Evolutionary conservation across 2,329 filamentous ascomycete genomes (phyloP), one percentile per base, ranked within the genome.

Genomic region (Hypoxylon sp.): DNA sequence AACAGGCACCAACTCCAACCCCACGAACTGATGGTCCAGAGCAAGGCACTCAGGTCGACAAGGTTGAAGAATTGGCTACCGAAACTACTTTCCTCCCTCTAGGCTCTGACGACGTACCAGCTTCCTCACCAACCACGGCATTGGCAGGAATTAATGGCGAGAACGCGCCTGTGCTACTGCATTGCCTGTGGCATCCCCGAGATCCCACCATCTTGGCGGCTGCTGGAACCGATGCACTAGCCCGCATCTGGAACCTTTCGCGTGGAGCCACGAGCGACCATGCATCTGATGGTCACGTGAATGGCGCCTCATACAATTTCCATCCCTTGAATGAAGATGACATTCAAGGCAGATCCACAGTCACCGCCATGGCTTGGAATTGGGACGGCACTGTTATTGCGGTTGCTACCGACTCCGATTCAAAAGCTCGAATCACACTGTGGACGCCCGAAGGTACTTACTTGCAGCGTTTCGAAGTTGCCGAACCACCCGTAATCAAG

Each of bases 151-250:
- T 77, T 71, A 78, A 77, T 69, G 73, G 76, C 77, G 85, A 88
- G 77, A 87, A 85, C 75, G 83, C 83, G 80, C 87, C 88, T 77
- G 85, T 90, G 75, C 81, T 91, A 80, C 84, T 91, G 82, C 88
- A 90, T 80, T 90, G 88, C 85, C 87, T 90, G 84, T 91, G 88
- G 87, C 90, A 87, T 83, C 89, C 89, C 73, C 84, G 79, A 80
- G 85, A 91, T 83, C 86, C 88, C 79, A 87, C 85, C 67, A 82
- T 89, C 81, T 84, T 91, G 84, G 89, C 88, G 80, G 88, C 88
- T 84, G 88, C 87, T 82, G 89, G 89, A 76, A 90, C 88, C 79
- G 89, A 91, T 83, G 87, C 88, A 81, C 87, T 91, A 87, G 89
- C 88, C 83, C 88, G 88, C 72, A 84, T 91, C 81, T 91, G 89